Evolutionary conservation across 441 rosid species (phyloP), one percentile per base, ranked within the genome.

Genomic region (Euphorbia corollata): DNA sequence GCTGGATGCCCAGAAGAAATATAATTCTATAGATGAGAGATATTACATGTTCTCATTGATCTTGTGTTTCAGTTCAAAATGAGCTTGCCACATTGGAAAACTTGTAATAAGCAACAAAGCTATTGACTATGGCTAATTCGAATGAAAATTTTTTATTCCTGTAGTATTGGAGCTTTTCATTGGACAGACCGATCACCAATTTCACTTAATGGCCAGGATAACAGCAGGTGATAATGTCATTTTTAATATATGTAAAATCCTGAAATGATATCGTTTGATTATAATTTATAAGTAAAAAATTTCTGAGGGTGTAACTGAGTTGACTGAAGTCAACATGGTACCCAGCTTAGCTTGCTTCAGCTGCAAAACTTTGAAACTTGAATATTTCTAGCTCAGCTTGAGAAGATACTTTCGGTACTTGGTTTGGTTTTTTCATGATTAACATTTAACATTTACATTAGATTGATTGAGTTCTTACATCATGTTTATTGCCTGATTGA

Each of bases 151-250:
- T 39, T 45, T 24, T 39, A 30, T 36, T 75, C 39, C 13, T 41
- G 63, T 53, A 90, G 92, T 68, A 85, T 90, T 71, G 98, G 98
- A 43, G 92, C 95, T 66, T 90, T 89, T 79, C 90, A 92, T 67
- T 92, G 98, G 97, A 68, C 86, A 32, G 96, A 92, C 81, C 86
- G 96, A 20, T 78, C 86, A 22, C 81, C 84, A 15, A 77, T 84
- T 18, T 73, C 87, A 11, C 69, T 82, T 55, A 75, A 84, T 6
- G n/a, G 67, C 30, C 77, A 71, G 38, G 71, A 50, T 59, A 64
- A 74, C 53, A 81, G 68, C 76, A 85, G 96, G 97, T 88, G 75
- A 79, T 34, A 50, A 39, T 39, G 18, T 9, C 13, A 6, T 41
- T 22, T 18, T 18, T n/a, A 11, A 32, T 47, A 10, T 47, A 20